Evolutionary conservation across 441 rosid species (phyloP).

Genomic region (Francoa sonchifolia): DNA sequence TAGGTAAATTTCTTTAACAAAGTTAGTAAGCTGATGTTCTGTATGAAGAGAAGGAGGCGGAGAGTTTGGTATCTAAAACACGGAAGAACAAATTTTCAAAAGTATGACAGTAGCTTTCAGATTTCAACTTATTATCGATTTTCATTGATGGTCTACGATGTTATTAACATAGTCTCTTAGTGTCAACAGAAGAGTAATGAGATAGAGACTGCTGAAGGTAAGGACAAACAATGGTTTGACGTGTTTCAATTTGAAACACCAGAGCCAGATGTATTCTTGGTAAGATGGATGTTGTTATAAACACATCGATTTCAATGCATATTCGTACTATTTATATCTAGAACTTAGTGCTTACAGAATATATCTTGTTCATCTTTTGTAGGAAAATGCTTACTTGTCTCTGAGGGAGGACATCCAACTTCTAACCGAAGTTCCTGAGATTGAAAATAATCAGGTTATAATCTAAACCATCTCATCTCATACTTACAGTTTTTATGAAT

Average conservation of each 20-base stretch:
- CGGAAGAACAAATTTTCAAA: slow-evolving; percentile 20
- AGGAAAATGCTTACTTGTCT: slow-evolving; percentile 31
- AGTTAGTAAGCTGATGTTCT: slow-evolving; percentile 13
- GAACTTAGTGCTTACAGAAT: slow-evolving; percentile 8
- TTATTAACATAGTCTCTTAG: slow-evolving; percentile 6
- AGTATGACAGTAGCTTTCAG: slow-evolving; percentile 3
- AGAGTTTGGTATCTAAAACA: slow-evolving; percentile 10
- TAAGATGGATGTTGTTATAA: slow-evolving; percentile 15
- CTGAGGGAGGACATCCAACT: slow-evolving; percentile 26
- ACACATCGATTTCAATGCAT: background rate
- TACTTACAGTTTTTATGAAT: too few relatives aligned
- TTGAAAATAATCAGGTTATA: slow-evolving; percentile 33
- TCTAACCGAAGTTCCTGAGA: slow-evolving; percentile 31
- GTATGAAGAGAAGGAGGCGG: slow-evolving; percentile 17
- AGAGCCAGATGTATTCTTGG: slow-evolving; percentile 42
- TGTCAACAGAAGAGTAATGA: slow-evolving; percentile 31
- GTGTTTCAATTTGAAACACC: slow-evolving; percentile 50
- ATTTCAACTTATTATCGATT: slow-evolving; percentile 5
- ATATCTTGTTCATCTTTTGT: slow-evolving; percentile 7
- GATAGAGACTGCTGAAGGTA: slow-evolving; percentile 18
- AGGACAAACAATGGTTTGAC: slow-evolving; percentile 16
- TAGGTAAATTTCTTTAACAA: slow-evolving; percentile 1
- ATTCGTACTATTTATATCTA: background rate
- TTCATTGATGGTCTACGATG: slow-evolving; percentile 1
- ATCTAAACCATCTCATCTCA: background rate